Evolutionary conservation across 2,329 filamentous ascomycete species (phyloP).

Genomic region (Ophiostoma angusticollis): DNA sequence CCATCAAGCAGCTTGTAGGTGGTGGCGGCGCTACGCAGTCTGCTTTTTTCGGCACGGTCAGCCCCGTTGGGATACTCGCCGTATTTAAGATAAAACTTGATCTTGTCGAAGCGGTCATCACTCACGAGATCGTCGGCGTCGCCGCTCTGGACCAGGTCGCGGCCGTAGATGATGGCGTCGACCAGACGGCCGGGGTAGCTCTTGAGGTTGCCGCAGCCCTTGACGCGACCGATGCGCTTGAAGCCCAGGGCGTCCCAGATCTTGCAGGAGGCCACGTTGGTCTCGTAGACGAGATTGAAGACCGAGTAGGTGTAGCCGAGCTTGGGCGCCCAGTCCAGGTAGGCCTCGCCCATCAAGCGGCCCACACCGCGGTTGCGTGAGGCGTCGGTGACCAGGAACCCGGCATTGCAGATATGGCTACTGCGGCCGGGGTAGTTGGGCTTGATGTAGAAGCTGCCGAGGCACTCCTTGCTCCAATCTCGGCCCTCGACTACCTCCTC

Average conservation of each 20-base stretch:
- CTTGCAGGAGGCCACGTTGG: slow-evolving; percentile 76
- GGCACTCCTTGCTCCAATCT: slow-evolving; percentile 69
- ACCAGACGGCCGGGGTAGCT: slow-evolving; percentile 56
- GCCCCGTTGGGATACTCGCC: slow-evolving; percentile 86
- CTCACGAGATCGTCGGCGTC: slow-evolving; percentile 74
- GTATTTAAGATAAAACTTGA: slow-evolving; percentile 91
- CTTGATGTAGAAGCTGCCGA: slow-evolving; percentile 90
- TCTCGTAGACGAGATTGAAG: slow-evolving; percentile 91
- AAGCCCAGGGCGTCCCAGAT: slow-evolving; percentile 91
- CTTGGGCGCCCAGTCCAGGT: slow-evolving; percentile 66
- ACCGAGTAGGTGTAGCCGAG: slow-evolving; percentile 84
- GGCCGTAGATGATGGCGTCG: slow-evolving; percentile 68
- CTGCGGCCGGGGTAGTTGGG: slow-evolving; percentile 86
- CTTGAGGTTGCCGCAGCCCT: slow-evolving; percentile 55
- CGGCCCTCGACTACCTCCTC: slow-evolving; percentile 43
- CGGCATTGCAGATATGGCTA: slow-evolving; percentile 82
- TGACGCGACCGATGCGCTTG: slow-evolving; percentile 78
- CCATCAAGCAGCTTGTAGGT: slow-evolving; percentile 76
- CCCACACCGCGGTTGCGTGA: slow-evolving; percentile 63
- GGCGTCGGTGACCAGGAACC: slow-evolving; percentile 62
- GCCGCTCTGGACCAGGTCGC: slow-evolving; percentile 40
- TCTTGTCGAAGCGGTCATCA: slow-evolving; percentile 97
- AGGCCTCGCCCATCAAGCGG: slow-evolving; percentile 62
- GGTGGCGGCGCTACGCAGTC: slow-evolving; percentile 81
- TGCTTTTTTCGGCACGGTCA: slow-evolving; percentile 89